A percentile compares a stretch with the other conserved stretches of the same genome.
Conservation (phyloP, 176 grass and related monocot genomes). For the Raddia distichophylla region DNA sequence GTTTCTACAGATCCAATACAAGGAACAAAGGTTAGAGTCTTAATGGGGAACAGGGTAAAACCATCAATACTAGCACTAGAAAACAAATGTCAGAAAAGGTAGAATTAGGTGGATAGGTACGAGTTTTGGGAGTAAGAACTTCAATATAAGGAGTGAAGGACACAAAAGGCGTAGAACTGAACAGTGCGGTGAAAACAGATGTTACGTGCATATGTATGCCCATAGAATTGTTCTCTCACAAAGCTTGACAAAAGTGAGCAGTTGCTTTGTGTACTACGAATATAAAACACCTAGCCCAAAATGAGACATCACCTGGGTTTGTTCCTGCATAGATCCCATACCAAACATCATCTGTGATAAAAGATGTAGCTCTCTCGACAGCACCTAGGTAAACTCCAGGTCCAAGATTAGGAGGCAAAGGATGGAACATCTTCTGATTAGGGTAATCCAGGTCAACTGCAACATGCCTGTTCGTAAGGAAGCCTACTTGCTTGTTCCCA, state of each 20-base stretch:
- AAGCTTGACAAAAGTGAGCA: background rate
- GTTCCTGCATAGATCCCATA: slow-evolving; percentile 89
- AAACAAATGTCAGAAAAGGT: too few species aligned
- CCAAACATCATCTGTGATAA: slow-evolving; percentile 99
- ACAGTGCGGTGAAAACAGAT: background rate
- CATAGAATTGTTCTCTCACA: background rate
- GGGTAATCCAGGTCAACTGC: slow-evolving; percentile 98
- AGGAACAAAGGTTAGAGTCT: slow-evolving; percentile 3
- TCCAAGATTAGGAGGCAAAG: slow-evolving; percentile 94
- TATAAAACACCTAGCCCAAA: background rate
- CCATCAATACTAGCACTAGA: too few species aligned
- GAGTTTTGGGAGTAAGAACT: slow-evolving; percentile 14
- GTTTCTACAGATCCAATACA: slow-evolving; percentile 73
- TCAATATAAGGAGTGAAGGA: slow-evolving; percentile 27
- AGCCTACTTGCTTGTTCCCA: slow-evolving; percentile 94
- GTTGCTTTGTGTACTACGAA: background rate
- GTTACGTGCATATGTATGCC: background rate
- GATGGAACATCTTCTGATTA: slow-evolving; percentile 99
- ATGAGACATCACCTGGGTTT: slow-evolving; percentile 74
- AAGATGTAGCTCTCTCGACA: slow-evolving; percentile 94
- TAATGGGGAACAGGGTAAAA: too few species aligned
- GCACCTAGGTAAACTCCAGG: slow-evolving; percentile 96
- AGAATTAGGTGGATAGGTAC: background rate
- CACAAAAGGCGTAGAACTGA: background rate
- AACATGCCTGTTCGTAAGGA: slow-evolving; percentile 92